Percentiles rank a stretch among this genome's conserved stretches.
phyloP scores from a whole-genome alignment of 345 rosid genomes.

The Eucalyptus brandiana region DNA sequence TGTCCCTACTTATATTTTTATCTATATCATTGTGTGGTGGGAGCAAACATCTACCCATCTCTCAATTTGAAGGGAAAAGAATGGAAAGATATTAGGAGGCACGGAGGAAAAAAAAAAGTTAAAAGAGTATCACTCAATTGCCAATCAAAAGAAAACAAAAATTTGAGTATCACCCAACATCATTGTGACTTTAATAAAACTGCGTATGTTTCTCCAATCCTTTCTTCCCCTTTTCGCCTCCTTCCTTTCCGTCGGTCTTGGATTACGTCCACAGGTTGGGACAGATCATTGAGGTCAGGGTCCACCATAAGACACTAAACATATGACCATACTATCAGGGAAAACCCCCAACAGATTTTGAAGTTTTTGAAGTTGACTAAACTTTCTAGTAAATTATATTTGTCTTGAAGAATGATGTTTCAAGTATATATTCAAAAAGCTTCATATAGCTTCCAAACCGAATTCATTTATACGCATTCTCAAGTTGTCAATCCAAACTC shows the following conservation, averaged over 20 bases:
- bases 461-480: too few species aligned
- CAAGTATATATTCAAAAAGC: too few species aligned
- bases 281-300: not conserved
- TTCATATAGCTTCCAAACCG: too few species aligned
- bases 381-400: too few species aligned
- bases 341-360: too few species aligned
- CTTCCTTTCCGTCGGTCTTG: not conserved
- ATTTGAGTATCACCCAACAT: not conserved
- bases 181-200: not conserved
- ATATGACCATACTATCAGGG: fast-evolving
- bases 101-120: not conserved
- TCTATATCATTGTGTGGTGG: not conserved
- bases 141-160: not conserved
- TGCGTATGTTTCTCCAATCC: not conserved
- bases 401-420: too few species aligned
- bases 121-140: not conserved
- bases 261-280: not conserved
- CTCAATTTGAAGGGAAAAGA: not conserved
- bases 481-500: too few species aligned
- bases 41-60: not conserved
- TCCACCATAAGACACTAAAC: not conserved
- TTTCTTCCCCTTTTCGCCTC: not conserved
- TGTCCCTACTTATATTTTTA: not conserved
- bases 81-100: not conserved
- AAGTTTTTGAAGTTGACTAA: too few species aligned